A percentile compares a stretch with the other conserved stretches of the same genome.
Conservation (phyloP, 2,329 filamentous ascomycete species). For the Microascus cirrosus region DNA sequence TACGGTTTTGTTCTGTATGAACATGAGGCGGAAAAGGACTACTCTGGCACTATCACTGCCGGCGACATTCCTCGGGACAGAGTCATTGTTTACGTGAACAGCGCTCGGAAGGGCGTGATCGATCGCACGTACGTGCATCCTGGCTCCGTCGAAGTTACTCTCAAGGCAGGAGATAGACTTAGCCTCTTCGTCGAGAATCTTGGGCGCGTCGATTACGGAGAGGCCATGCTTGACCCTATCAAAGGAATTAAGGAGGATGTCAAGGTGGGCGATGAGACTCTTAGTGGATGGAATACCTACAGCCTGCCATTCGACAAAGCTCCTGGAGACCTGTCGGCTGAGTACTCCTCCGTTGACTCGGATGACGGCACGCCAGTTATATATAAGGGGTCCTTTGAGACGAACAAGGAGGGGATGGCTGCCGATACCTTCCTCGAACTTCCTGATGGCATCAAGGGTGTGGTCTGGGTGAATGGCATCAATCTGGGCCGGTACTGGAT, state of each 20-base stretch:
- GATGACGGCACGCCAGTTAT: conserved; percentile 6
- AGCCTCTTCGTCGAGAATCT: conserved; percentile 37
- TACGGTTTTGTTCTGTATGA: conserved; percentile 33
- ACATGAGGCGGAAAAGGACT: conserved; percentile 14
- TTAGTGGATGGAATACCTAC: not conserved
- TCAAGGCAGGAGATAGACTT: conserved; percentile 26
- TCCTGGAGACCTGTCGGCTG: not conserved
- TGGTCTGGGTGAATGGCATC: conserved; percentile 32
- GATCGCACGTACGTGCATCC: conserved; percentile 31
- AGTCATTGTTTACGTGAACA: conserved; percentile 35
- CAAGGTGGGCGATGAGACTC: conserved; percentile 17
- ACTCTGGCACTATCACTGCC: conserved; percentile 21
- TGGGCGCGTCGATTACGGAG: conserved; percentile 34
- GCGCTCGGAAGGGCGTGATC: conserved; percentile 26
- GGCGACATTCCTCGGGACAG: conserved; percentile 33
- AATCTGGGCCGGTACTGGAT: conserved; percentile 34
- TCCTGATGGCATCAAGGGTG: conserved; percentile 28
- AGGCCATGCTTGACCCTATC: conserved; percentile 26
- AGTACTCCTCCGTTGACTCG: not conserved
- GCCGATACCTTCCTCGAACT: conserved; percentile 26
- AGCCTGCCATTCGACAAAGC: not conserved
- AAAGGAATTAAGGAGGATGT: conserved; percentile 35
- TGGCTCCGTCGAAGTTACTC: conserved; percentile 20
- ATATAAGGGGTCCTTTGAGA: conserved; percentile 16
- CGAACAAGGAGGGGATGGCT: conserved; percentile 8